Evolutionary conservation across 352 stramenopile species (phyloP), one percentile per base, ranked within the genome.

Genomic region (Pythium sukuiense): DNA sequence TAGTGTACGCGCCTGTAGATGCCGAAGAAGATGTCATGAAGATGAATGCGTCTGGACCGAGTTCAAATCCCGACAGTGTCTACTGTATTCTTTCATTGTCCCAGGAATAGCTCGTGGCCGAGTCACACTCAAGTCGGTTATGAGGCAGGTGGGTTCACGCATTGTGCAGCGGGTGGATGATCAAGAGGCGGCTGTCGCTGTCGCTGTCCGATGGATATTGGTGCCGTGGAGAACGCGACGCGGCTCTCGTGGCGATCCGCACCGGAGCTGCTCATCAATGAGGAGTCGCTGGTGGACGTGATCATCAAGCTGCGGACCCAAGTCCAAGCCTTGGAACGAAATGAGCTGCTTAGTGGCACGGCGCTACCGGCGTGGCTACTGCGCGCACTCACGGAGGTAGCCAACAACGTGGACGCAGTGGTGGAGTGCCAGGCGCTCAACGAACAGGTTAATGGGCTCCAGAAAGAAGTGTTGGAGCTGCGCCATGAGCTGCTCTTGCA

Each of bases 381-480:
- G 26, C 84, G 89, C 46, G 83, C 83, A 6, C 61, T 95, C 52
- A 80, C 85, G 0, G 85, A 93, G 33, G 84, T 95, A n/a, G 83
- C 85, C 16, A 87, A 83, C 65, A 95, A 87, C 55, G 85, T 88
- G 30, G 87, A 95, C 59, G 72, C 83, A 2, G 84, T 92, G 20
- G 81, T 95, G 18, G 85, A 92, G 63, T 92, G 85, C 69, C 87
- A 95, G 48, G 63, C 80, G 8, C 63, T 93, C 35, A 71, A 89
- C 16, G 83, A 93, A 32, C 85, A 95, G 50, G 83, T 95, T 11
- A 76, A 71, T 27, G 88, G 77, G 14, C 62, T 95, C 13, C 84
- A 95, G 69, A 93, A 93, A 37, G 84, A 95, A 48, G 70, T 93
- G 41, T 71, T 91, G 48, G 79, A 92, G 48, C 56, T 95, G n/a